These are phyloP conservation scores for Colletotrichum eremochloae DNA, from an alignment of 2,329 filamentous ascomycete species.

Conservation along the genomic window DNA sequence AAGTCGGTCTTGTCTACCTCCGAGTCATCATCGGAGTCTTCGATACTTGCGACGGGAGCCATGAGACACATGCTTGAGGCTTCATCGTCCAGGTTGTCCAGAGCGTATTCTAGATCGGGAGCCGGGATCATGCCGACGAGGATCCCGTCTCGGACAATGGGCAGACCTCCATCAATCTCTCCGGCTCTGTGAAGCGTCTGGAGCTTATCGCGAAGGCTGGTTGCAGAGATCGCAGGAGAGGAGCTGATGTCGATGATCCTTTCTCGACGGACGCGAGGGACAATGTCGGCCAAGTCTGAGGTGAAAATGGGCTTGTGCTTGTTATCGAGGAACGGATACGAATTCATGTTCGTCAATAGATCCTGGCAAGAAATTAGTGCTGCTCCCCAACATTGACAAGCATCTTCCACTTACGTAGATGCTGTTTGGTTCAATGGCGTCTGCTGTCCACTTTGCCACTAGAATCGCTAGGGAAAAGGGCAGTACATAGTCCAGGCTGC, in stretches of 20 bases:
- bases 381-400: conserved; percentile 38
- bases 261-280: conserved; percentile 79
- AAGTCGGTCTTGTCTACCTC: conserved; percentile 82
- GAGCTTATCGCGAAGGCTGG: conserved; percentile 82
- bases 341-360: conserved; percentile 95
- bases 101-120: conserved; percentile 91
- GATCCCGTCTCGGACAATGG: conserved; percentile 82
- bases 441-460: conserved; percentile 98
- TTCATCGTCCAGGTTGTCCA: conserved; percentile 87
- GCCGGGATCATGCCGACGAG: conserved; percentile 93
- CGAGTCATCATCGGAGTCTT: conserved; percentile 72
- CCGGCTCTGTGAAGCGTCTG: conserved; percentile 86
- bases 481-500: conserved; percentile 93
- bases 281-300: conserved; percentile 87
- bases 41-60: conserved; percentile 74
- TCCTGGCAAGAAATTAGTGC: conserved; percentile 65
- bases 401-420: conserved; percentile 77
- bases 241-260: conserved; percentile 89
- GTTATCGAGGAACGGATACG: conserved; percentile 97
- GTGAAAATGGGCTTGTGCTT: conserved; percentile 94
- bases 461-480: conserved; percentile 94
- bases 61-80: conserved; percentile 83
- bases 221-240: conserved; percentile 84
- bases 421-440: conserved; percentile 92
- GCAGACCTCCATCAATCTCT: conserved; percentile 91